Evolutionary conservation across 495 filamentous ascomycete genomes (phyloP).

Genomic region (Talaromyces borbonicus): DNA sequence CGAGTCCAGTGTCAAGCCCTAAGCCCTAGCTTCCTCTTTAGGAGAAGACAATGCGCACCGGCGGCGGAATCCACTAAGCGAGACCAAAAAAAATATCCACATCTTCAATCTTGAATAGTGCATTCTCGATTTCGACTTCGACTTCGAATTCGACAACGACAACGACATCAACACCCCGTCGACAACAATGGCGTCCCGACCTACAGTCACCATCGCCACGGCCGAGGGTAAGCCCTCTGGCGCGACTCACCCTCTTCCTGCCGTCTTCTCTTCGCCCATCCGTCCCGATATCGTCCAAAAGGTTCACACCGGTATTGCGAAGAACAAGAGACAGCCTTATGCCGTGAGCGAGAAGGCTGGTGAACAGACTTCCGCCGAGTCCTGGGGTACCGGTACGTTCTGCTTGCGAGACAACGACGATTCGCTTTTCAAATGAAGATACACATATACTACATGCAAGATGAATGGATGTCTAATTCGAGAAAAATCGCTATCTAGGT

Average conservation of each 20-base stretch:
- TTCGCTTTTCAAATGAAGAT: background rate
- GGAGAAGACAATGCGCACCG: background rate
- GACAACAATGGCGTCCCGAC: slow-evolving; percentile 80
- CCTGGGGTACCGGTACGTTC: slow-evolving; percentile 97
- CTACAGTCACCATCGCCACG: slow-evolving; percentile 87
- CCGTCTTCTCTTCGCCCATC: slow-evolving; percentile 93
- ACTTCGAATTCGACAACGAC: slow-evolving; percentile 21
- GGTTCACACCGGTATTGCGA: slow-evolving; percentile 97
- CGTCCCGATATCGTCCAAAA: slow-evolving; percentile 96
- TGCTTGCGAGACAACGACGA: background rate
- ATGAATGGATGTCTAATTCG: too few species aligned
- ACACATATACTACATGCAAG: too few species aligned
- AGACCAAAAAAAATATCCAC: slow-evolving; percentile 44
- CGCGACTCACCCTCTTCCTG: slow-evolving; percentile 77
- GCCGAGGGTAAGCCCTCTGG: slow-evolving; percentile 86
- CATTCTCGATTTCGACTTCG: slow-evolving; percentile 31
- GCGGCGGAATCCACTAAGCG: slow-evolving; percentile 14
- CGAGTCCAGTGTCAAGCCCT: background rate
- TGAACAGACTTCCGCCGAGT: slow-evolving; percentile 99
- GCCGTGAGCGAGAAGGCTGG: slow-evolving; percentile 99
- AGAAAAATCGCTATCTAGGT: too few species aligned
- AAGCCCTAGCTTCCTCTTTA: slow-evolving; percentile 7
- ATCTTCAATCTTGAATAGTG: slow-evolving; percentile 23
- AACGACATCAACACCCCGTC: slow-evolving; percentile 27
- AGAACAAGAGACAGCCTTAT: slow-evolving; percentile 99